Evolutionary conservation across 1,139 yeast genomes (phyloP), one percentile per base, ranked within the genome.

Genomic region (Schizosaccharomyces versatilis): DNA sequence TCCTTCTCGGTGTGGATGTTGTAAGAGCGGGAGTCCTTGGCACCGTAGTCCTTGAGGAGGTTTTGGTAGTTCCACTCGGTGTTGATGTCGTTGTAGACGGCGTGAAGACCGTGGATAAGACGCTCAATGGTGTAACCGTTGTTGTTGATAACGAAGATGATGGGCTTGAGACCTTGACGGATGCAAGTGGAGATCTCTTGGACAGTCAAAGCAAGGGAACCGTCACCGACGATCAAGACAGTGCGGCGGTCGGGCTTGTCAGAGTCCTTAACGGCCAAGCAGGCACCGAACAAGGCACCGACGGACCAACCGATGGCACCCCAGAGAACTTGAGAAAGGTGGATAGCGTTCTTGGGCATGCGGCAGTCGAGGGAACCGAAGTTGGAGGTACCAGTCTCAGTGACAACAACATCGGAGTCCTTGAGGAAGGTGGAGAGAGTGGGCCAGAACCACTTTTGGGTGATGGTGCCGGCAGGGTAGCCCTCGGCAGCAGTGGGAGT

Each of bases 51-150:
- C 56, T 73, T 71, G 57, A 83, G 71, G 52, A 84, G 66, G 56
- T 74, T 68, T 3, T 80, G 74, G 93, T 93, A 85, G 59, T 81
- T 71, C 95, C 95, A 85, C 57, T 69, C 65, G 6, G 41, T 39
- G 48, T 81, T 78, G 58, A 84, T 80, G 63, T 85, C 95, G 64
- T 85, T 85, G 66, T 85, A 85, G 1, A 74, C 68, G 64, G 84
- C 77, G 15, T 77, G 72, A 39, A 85, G 80, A 1, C 95, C 95
- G 66, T 79, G 75, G 57, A 85, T 82, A 39, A 80, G 76, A 62
- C 95, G 76, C 69, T 86, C 95, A 56, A 85, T 83, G 1, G 94
- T 80, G 68, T 85, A 85, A 0, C 95, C 96, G 56, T 76, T 76
- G 66, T 86, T 85, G 69, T 85, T 86, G 67, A 84, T 70, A 56